Conservation (phyloP, 805 yeast genomes). For the Blastobotrys chiropterorum region DNA sequence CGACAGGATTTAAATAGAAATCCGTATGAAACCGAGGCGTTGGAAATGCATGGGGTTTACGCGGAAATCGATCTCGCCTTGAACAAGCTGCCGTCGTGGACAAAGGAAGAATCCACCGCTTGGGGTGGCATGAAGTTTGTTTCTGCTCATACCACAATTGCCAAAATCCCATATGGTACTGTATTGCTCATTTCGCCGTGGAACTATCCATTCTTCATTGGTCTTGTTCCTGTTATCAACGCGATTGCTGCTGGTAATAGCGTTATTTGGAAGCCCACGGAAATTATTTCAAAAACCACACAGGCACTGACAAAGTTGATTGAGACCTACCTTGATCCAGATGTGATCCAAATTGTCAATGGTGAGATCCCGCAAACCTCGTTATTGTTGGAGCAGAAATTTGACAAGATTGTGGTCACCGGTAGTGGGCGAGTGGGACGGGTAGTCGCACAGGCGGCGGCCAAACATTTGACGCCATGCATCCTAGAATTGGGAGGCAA, state of each 20-base stretch:
- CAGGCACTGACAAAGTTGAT: slow-evolving; percentile 48
- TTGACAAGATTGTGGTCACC: slow-evolving; percentile 81
- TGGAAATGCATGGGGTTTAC: slow-evolving; percentile 49
- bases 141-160: slow-evolving; percentile 23
- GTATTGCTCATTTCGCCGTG: slow-evolving; percentile 72
- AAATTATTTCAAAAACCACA: slow-evolving; percentile 59
- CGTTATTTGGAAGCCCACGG: slow-evolving; percentile 72
- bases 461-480: slow-evolving; percentile 72
- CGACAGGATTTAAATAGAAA: slow-evolving; percentile 62
- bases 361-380: slow-evolving; percentile 68
- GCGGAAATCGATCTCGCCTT: slow-evolving; percentile 57
- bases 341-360: slow-evolving; percentile 54
- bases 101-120: slow-evolving; percentile 38
- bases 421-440: slow-evolving; percentile 78
- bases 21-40: slow-evolving; percentile 50
- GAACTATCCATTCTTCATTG: slow-evolving; percentile 67
- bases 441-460: slow-evolving; percentile 73
- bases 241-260: slow-evolving; percentile 85
- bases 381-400: slow-evolving; percentile 52
- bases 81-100: slow-evolving; percentile 54
- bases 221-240: slow-evolving; percentile 62
- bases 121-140: slow-evolving; percentile 17
- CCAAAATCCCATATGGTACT: slow-evolving; percentile 46
- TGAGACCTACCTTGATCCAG: slow-evolving; percentile 45
- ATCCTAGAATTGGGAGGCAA: slow-evolving; percentile 89